Evolutionary conservation across 2,329 filamentous ascomycete genomes (phyloP), one percentile per base, ranked within the genome.

Genomic region (Talaromyces sp.): DNA sequence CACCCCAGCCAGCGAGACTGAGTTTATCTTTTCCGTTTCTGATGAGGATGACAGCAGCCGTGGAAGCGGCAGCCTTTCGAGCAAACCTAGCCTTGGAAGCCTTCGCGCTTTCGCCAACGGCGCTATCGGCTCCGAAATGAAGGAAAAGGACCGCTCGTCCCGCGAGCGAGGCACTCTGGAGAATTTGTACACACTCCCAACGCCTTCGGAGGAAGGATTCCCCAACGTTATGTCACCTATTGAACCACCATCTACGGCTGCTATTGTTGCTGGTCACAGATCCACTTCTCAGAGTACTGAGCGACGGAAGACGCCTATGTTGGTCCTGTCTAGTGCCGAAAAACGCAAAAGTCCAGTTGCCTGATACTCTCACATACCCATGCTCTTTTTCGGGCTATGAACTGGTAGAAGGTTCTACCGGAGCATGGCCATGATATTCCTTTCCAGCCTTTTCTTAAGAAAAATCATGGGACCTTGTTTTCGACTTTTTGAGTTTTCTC

Each of bases 111-210:
- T 85, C 63, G 89, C 86, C 65, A 93, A 89, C 64, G 91, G 91
- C 63, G 92, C 91, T 55, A 96, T 96, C 70, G 91, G 91, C 58
- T 95, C 90, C 2, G 90, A 96, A 76, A 87, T 91, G 62, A 93
- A 93, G 66, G 86, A 90, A 74, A 90, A 88, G 80, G 71, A 74
- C 56, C 71, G 79, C 76, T 70, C 72, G 50, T 75, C 86, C 77
- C 72, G 83, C 74, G 80, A 87, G 77, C 76, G 81, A 77, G 79
- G 74, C 58, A 81, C 80, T 9, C 74, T 78, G 46, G 80, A 81
- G 63, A 82, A 81, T 61, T 78, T 78, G 35, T 83, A 81, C 70
- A 82, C 80, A 56, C 52, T 56, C 35, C 53, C 61, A 56, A 81
- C 81, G 59, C 88, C 87, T 83, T 80, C 64, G 80, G 78, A 77